Evolutionary conservation across 805 yeast genomes (phyloP), one percentile per base, ranked within the genome.

Genomic region (Kazachstania africana): DNA sequence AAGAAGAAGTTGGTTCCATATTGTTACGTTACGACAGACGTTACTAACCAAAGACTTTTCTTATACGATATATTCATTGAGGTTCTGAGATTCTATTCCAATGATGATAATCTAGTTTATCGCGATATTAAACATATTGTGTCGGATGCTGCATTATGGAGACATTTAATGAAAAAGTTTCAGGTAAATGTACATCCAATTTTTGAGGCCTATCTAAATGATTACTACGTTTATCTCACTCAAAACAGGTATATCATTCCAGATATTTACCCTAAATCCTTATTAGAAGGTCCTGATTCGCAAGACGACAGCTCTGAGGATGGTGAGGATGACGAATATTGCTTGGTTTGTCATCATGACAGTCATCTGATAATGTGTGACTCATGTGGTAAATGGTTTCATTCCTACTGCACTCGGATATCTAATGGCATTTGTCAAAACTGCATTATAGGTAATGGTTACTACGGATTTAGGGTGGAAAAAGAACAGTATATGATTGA

Each of bases 371-470:
- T 78, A 15, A 47, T 72, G 5, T 87, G 95, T 52, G 81, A 76
- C 43, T 78, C 78, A 24, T 87, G 95, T 48, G 73, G 78, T 36
- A 66, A 65, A 31, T 67, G 71, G 1, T 83, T 60, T 53, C 95
- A 87, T 52, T 3, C 6, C 8, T 12, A 19, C 12, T 43, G 47
- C 22, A 13, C 36, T 9, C 8, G 16, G 12, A 8, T 3, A 14
- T 12, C 16, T 13, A 68, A 63, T 12, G 87, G 95, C 94, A 77
- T 67, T 47, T 87, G 97, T 53, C 78, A 78, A 30, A 69, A 68
- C 35, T 87, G 97, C 54, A 60, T 87, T n/a, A 63, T 79, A 10
- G 95, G 94, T 0, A 78, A 82, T 25, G 88, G 91, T 1, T 85
- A 75, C 40, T 87, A 83, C 47, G 94, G 94, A 1, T 87, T 88